A percentile compares a stretch with the other conserved stretches of the same genome.
Evolutionary conservation across 2,329 filamentous ascomycete genomes (phyloP).

Genomic region (Fonsecaea erecta): DNA sequence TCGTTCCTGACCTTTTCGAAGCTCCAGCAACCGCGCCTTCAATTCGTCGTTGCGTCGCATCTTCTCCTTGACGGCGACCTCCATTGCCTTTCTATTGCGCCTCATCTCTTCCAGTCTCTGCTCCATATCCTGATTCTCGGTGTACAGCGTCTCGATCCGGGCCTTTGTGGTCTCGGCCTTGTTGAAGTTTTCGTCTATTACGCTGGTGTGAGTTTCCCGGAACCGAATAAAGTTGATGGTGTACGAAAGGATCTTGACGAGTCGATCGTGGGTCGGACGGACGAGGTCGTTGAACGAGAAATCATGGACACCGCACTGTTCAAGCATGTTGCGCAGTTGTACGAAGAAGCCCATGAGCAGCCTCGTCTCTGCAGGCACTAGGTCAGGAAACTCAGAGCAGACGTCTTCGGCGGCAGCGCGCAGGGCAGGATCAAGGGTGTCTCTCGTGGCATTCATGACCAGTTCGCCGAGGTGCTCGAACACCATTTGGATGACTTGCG

Average conservation of each 20-base stretch:
- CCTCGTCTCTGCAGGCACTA: conserved; percentile 82
- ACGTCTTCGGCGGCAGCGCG: conserved; percentile 83
- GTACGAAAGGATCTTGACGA: conserved; percentile 95
- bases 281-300: conserved; percentile 93
- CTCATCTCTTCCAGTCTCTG: conserved; percentile 78
- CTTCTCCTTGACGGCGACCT: conserved; percentile 82
- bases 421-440: conserved; percentile 94
- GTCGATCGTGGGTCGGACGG: conserved; percentile 83
- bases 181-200: conserved; percentile 94
- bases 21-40: conserved; percentile 78
- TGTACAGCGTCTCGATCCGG: conserved; percentile 82
- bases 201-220: conserved; percentile 84
- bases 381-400: conserved; percentile 80
- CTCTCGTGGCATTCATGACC: conserved; percentile 88
- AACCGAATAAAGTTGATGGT: conserved; percentile 99
- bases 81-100: conserved; percentile 77
- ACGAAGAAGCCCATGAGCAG: conserved; percentile 97
- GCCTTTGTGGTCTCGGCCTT: conserved; percentile 83
- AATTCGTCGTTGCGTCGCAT: conserved; percentile 83
- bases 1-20: conserved; percentile 79
- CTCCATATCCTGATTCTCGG: conserved; percentile 86
- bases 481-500: conserved; percentile 92
- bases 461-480: conserved; percentile 98
- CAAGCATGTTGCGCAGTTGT: conserved; percentile 75
- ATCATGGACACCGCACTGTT: conserved; percentile 87